Conservation (phyloP, 495 filamentous ascomycete species). For the Parmelia sp. region DNA sequence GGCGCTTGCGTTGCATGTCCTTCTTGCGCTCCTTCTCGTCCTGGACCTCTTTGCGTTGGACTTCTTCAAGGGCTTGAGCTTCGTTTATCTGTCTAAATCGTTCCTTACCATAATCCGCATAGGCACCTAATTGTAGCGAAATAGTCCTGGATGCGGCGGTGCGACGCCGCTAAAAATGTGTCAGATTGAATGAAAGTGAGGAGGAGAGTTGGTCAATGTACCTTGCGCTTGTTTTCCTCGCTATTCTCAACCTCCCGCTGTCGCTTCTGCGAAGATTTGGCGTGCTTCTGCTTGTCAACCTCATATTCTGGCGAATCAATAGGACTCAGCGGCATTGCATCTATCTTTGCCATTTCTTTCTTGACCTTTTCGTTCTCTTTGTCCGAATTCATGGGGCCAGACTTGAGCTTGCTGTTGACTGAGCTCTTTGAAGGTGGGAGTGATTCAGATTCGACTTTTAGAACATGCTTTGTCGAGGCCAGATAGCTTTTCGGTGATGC, state of each 20-base stretch:
- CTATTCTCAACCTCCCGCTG: slow-evolving; percentile 50
- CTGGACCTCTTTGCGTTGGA: slow-evolving; percentile 80
- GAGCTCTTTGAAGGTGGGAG: slow-evolving; percentile 44
- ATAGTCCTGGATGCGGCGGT: slow-evolving; percentile 44
- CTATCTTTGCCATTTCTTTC: slow-evolving; percentile 57
- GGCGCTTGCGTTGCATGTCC: slow-evolving; percentile 95
- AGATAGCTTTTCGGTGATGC: slow-evolving; percentile 35
- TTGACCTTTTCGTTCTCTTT: slow-evolving; percentile 65
- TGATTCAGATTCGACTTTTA: slow-evolving; percentile 40
- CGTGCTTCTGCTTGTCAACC: slow-evolving; percentile 48
- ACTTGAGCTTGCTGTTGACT: slow-evolving; percentile 45
- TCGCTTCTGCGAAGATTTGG: slow-evolving; percentile 51
- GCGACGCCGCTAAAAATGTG: slow-evolving; percentile 47
- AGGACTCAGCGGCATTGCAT: slow-evolving; percentile 59
- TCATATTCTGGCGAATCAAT: slow-evolving; percentile 60
- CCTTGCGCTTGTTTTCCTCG: slow-evolving; percentile 55
- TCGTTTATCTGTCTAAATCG: slow-evolving; percentile 52
- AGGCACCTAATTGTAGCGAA: slow-evolving; percentile 46
- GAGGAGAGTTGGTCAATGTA: slow-evolving; percentile 33
- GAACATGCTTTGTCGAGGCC: slow-evolving; percentile 36
- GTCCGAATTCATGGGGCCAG: slow-evolving; percentile 47
- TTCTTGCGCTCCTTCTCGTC: slow-evolving; percentile 99
- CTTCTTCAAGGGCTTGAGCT: slow-evolving; percentile 69
- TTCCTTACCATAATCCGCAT: slow-evolving; percentile 47
- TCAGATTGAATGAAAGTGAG: slow-evolving; percentile 29